Evolutionary conservation across 176 grass and related monocot genomes (phyloP).

Genomic region (Echinochloa phyllopogon): DNA sequence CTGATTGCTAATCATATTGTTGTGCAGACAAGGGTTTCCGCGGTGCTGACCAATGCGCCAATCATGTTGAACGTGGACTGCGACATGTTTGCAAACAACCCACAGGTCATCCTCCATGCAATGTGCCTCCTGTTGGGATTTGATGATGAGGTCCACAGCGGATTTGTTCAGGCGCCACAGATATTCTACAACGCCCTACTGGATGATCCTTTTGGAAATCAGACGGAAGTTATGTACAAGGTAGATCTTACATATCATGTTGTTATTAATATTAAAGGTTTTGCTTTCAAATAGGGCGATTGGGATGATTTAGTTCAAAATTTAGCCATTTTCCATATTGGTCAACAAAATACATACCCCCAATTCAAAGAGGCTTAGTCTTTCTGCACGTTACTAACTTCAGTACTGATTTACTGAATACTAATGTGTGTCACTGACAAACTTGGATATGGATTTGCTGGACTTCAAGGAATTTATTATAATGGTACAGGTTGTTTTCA

Average conservation of each 20-base stretch:
- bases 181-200: slow-evolving; percentile 45
- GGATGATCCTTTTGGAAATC: slow-evolving; percentile 68
- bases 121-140: slow-evolving; percentile 56
- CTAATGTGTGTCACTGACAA: neutral
- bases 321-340: neutral
- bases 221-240: slow-evolving; percentile 25
- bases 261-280: neutral
- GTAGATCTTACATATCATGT: neutral
- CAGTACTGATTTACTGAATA: neutral
- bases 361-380: neutral
- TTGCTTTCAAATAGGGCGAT: neutral
- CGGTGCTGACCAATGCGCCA: slow-evolving; percentile 52
- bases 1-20: neutral
- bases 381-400: neutral
- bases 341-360: neutral
- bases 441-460: neutral
- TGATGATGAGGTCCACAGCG: slow-evolving; percentile 34
- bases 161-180: slow-evolving; percentile 56
- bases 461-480: slow-evolving; percentile 50
- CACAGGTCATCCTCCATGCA: slow-evolving; percentile 37
- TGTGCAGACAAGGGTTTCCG: slow-evolving; percentile 56
- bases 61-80: slow-evolving; percentile 68
- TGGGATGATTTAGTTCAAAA: neutral
- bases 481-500: slow-evolving; percentile 59
- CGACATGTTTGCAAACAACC: slow-evolving; percentile 68